Evolutionary conservation across 495 filamentous ascomycete genomes (phyloP).

Genomic region (Penicillium bialowiezense): DNA sequence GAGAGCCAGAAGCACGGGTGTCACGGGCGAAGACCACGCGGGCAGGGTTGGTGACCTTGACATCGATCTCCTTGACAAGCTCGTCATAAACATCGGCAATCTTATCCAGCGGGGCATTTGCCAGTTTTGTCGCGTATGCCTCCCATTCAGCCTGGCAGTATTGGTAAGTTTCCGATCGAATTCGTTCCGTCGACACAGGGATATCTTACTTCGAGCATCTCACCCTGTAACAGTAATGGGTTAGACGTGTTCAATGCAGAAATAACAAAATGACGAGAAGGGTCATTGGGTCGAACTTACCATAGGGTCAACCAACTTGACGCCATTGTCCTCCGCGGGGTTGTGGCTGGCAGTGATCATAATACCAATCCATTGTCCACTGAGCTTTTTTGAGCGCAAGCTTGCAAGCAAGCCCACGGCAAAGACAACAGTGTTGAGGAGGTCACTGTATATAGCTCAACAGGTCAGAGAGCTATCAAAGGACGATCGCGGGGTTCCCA

Average conservation of each 20-base stretch:
- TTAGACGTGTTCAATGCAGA: too few species aligned
- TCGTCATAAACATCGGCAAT: slow-evolving; percentile 72
- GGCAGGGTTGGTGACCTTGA: slow-evolving; percentile 66
- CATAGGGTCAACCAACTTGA: slow-evolving; percentile 97
- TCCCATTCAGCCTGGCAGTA: slow-evolving; percentile 77
- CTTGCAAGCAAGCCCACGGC: slow-evolving; percentile 85
- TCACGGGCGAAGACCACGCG: slow-evolving; percentile 89
- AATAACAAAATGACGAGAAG: too few species aligned
- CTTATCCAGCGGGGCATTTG: slow-evolving; percentile 74
- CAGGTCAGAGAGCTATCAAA: slow-evolving; percentile 31
- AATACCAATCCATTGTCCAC: slow-evolving; percentile 87
- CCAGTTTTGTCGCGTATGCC: slow-evolving; percentile 75
- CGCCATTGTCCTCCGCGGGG: slow-evolving; percentile 92
- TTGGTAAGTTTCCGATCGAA: not conserved
- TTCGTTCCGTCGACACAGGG: not conserved
- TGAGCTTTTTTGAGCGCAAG: slow-evolving; percentile 85
- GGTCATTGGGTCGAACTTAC: slow-evolving; percentile 39
- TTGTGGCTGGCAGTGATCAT: slow-evolving; percentile 99
- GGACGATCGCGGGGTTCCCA: slow-evolving; percentile 30
- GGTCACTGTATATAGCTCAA: slow-evolving; percentile 30
- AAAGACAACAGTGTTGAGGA: slow-evolving; percentile 86
- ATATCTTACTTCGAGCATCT: slow-evolving; percentile 80
- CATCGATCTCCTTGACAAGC: slow-evolving; percentile 67
- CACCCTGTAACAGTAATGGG: slow-evolving; percentile 56
- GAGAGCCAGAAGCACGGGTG: slow-evolving; percentile 86